Evolutionary conservation across 2,329 filamentous ascomycete species (phyloP).

Genomic region (Fusarium oligoseptatum): DNA sequence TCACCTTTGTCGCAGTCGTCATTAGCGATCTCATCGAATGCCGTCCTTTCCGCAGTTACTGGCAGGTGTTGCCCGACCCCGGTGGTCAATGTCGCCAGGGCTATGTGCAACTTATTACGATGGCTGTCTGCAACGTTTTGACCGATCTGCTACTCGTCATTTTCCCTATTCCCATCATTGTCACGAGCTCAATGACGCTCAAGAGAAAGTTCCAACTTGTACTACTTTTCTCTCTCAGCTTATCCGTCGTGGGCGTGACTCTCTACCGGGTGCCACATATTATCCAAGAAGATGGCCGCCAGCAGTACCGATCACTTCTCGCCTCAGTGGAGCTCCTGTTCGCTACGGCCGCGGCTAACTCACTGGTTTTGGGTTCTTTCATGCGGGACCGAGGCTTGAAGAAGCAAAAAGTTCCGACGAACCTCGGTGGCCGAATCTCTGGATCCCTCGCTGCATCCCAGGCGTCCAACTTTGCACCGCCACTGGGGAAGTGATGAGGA

Average conservation of each 20-base stretch:
- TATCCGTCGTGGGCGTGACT: constrained; percentile 83
- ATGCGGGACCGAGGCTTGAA: constrained; percentile 91
- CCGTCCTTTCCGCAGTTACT: constrained; percentile 79
- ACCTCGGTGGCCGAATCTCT: constrained; percentile 74
- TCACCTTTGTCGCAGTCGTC: constrained; percentile 85
- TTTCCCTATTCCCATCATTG: constrained; percentile 90
- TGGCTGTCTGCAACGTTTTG: constrained; percentile 89
- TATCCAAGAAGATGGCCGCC: constrained; percentile 76
- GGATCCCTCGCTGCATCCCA: constrained; percentile 58
- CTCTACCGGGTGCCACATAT: constrained; percentile 85
- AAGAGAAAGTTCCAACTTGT: constrained; percentile 86
- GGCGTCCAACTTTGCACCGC: constrained; percentile 67
- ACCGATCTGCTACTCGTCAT: constrained; percentile 89
- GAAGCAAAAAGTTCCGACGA: constrained; percentile 83
- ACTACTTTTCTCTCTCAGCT: constrained; percentile 85
- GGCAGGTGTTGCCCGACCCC: constrained; percentile 88
- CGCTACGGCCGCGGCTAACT: constrained; percentile 88
- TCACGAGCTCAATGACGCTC: constrained; percentile 80
- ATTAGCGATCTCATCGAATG: constrained; percentile 89
- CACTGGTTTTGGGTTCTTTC: constrained; percentile 91
- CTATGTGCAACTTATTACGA: constrained; percentile 87
- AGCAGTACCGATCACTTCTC: constrained; percentile 89
- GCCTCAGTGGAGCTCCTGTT: constrained; percentile 93
- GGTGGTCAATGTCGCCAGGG: constrained; percentile 88
- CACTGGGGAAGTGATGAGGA: constrained; percentile 94